Conservation (phyloP, 208 protist genomes). For the Trichomonas vaginalis region DNA sequence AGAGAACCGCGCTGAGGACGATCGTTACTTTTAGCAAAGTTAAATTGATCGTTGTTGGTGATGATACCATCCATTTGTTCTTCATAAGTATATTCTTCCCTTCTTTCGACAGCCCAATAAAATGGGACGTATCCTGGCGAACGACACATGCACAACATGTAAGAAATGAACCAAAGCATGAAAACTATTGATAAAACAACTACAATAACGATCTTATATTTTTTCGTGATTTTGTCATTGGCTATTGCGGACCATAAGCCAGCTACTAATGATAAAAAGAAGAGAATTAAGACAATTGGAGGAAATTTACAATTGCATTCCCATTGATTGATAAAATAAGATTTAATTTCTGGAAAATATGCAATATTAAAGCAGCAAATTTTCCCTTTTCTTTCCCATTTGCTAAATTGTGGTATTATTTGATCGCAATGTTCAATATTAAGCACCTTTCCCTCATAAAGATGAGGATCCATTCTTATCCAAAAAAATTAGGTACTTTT, state of each 20-base stretch:
- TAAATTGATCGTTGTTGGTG: background rate
- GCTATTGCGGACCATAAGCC: background rate
- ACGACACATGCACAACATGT: background rate
- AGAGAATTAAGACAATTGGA: background rate
- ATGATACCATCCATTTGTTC: background rate
- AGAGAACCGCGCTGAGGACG: background rate
- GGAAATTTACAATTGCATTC: background rate
- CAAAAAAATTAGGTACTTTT: no score
- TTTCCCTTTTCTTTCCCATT: background rate
- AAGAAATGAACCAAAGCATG: background rate
- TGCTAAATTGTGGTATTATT: background rate
- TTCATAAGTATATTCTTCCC: background rate
- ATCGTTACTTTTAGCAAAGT: background rate
- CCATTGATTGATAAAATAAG: background rate
- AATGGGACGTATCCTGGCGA: constrained; percentile 5
- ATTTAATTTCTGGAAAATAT: constrained; percentile 10
- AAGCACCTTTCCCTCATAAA: background rate
- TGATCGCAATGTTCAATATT: background rate
- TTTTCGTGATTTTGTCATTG: background rate
- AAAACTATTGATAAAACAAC: background rate
- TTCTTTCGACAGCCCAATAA: background rate
- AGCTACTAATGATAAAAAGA: background rate
- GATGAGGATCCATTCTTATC: background rate
- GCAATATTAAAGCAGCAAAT: background rate
- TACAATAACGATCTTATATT: background rate